Percentiles rank a stretch among this genome's conserved stretches.
Conservation (phyloP, 2,329 filamentous ascomycete species). For the Sphaerulina vaccinii region DNA sequence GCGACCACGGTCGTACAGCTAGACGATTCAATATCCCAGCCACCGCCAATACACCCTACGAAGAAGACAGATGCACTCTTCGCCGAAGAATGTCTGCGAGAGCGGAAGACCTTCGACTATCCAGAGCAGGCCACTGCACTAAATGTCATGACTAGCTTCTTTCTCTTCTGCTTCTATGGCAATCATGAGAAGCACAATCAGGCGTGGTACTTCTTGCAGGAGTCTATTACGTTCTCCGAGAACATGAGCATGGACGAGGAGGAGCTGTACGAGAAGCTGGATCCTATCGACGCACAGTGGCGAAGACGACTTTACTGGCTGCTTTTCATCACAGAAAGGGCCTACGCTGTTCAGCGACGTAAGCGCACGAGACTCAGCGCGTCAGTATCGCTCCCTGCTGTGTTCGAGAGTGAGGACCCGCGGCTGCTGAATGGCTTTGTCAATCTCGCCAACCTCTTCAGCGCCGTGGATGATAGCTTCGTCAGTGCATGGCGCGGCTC, state of each 20-base stretch:
- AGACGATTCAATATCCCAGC: conserved; percentile 34
- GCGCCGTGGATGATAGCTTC: conserved; percentile 38
- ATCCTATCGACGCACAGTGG: conserved; percentile 37
- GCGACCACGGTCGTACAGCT: conserved; percentile 38
- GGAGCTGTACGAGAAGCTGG: conserved; percentile 33
- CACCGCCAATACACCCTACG: conserved; percentile 27
- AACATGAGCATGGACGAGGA: conserved; percentile 38
- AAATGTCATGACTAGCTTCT: conserved; percentile 39
- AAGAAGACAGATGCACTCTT: conserved; percentile 35
- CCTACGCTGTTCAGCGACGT: conserved; percentile 38
- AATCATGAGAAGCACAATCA: conserved; percentile 36
- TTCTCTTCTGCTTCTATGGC: conserved; percentile 39
- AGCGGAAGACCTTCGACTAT: conserved; percentile 35
- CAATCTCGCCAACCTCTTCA: conserved; percentile 38
- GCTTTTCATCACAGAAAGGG: conserved; percentile 39
- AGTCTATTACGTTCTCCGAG: conserved; percentile 37
- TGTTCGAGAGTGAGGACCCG: conserved; percentile 38
- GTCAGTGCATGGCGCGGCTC: conserved; percentile 38
- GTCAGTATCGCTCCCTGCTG: conserved; percentile 33
- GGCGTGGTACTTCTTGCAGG: conserved; percentile 39
- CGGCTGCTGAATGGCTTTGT: conserved; percentile 38
- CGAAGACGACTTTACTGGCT: conserved; percentile 38
- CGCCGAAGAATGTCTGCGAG: conserved; percentile 36
- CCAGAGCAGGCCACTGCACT: conserved; percentile 32
- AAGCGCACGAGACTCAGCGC: conserved; percentile 36